Conservation (phyloP, 176 grass and related monocot species). For the Poa annua region DNA sequence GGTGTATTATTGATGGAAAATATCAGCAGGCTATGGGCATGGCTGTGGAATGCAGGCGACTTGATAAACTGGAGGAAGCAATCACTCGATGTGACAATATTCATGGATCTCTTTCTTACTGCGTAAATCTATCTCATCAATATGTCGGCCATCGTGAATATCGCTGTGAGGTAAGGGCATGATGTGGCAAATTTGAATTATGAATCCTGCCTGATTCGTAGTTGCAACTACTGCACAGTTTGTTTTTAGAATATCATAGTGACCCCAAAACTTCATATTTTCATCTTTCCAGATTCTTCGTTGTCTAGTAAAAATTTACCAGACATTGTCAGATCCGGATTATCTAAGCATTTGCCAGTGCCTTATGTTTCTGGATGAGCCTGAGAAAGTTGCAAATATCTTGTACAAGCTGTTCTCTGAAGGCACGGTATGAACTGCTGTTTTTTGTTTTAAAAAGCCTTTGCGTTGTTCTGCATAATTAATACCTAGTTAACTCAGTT, state of each 20-base stretch:
- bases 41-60: conserved; percentile 90
- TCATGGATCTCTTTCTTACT: conserved; percentile 84
- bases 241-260: not conserved
- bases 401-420: conserved; percentile 84
- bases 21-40: conserved; percentile 99
- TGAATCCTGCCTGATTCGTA: not conserved
- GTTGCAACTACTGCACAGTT: not conserved
- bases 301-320: conserved; percentile 91
- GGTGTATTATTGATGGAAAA: conserved; percentile 95
- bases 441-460: not conserved
- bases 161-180: conserved; percentile 79
- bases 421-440: conserved; percentile 54
- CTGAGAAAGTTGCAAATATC: conserved; percentile 77
- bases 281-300: conserved; percentile 65
- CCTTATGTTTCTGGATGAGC: conserved; percentile 91
- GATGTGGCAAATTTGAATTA: conserved; percentile 8
- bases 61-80: conserved; percentile 92
- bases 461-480: not conserved
- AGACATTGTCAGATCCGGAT: conserved; percentile 77
- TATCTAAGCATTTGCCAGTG: conserved; percentile 97
- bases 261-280: conserved; percentile 27
- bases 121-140: conserved; percentile 90
- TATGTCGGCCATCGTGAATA: conserved; percentile 97
- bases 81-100: conserved; percentile 86
- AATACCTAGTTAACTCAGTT: not conserved